phyloP scores from a whole-genome alignment of 2,329 filamentous ascomycete genomes.

The Xylaria sp. region DNA sequence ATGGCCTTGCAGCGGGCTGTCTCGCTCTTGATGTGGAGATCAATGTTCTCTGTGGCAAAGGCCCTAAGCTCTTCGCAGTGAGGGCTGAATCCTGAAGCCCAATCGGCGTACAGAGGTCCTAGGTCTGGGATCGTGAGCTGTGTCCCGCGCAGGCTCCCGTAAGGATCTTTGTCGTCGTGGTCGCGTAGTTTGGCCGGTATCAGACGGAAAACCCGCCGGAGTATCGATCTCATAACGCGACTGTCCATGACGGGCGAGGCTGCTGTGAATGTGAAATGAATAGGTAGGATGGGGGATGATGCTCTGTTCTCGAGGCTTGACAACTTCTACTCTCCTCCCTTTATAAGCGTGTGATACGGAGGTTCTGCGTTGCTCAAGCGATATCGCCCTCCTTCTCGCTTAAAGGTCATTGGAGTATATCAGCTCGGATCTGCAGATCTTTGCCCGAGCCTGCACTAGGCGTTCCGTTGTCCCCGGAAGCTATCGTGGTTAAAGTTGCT shows the following conservation, averaged over 20 bases:
- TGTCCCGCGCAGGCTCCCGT: conserved; percentile 9
- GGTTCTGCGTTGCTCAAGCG: not conserved
- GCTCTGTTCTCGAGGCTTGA: no score
- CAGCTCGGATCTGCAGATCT: not conserved
- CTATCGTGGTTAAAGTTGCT: conserved; percentile 6
- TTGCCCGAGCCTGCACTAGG: conserved; percentile 2
- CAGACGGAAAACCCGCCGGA: not conserved
- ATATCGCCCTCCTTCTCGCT: not conserved
- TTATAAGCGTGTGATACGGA: not conserved
- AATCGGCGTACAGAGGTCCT: conserved; percentile 20
- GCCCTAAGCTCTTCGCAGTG: conserved; percentile 15
- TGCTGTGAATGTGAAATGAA: not conserved
- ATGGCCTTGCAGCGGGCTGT: conserved; percentile 17
- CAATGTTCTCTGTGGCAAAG: conserved; percentile 20
- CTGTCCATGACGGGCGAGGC: not conserved
- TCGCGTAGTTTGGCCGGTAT: conserved; percentile 1
- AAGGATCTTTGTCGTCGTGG: conserved; percentile 4
- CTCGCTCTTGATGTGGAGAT: conserved; percentile 18
- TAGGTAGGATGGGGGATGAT: not conserved
- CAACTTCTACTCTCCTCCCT: not conserved
- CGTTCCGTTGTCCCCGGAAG: conserved; percentile 3
- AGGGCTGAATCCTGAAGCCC: conserved; percentile 18
- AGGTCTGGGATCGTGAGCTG: conserved; percentile 22
- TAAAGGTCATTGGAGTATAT: not conserved
- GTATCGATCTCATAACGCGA: not conserved